Conservation (phyloP, 164 flowering plant species). For the Sedum album region DNA sequence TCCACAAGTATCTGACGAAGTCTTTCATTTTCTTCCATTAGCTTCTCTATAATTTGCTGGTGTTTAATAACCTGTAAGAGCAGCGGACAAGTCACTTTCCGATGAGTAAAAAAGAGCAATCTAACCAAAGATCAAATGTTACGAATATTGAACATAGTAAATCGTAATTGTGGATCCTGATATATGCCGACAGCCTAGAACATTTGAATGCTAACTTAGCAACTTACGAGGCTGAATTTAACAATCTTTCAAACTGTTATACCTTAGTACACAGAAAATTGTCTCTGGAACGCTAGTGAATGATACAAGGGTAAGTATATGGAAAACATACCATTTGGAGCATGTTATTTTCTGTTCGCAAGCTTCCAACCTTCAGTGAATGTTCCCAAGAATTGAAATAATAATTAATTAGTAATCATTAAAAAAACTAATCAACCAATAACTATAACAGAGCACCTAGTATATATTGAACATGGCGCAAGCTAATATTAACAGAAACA, state of each 20-base stretch:
- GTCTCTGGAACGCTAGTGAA: background rate
- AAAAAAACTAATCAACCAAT: background rate
- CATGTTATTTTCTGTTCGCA: slow-evolving; percentile 57
- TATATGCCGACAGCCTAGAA: background rate
- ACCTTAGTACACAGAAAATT: no score
- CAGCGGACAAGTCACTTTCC: background rate
- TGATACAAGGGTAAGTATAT: background rate
- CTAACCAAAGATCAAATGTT: background rate
- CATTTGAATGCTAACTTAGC: background rate
- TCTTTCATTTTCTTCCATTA: slow-evolving; percentile 71
- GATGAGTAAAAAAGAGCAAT: no score
- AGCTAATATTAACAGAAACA: background rate
- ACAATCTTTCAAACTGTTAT: no score
- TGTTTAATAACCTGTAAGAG: slow-evolving; percentile 71
- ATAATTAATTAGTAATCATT: background rate
- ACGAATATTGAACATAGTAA: no score
- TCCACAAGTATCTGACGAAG: slow-evolving; percentile 62
- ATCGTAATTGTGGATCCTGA: background rate
- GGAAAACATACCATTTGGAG: slow-evolving; percentile 64
- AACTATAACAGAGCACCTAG: background rate
- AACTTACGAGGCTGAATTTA: background rate
- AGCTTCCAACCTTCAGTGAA: slow-evolving; percentile 42
- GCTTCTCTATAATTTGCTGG: slow-evolving; percentile 67
- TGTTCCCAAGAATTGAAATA: slow-evolving; percentile 9
- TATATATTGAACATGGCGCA: background rate